Evolutionary conservation across 1,139 yeast genomes (phyloP), one percentile per base, ranked within the genome.

Genomic region (Arxiozyma telluris): DNA sequence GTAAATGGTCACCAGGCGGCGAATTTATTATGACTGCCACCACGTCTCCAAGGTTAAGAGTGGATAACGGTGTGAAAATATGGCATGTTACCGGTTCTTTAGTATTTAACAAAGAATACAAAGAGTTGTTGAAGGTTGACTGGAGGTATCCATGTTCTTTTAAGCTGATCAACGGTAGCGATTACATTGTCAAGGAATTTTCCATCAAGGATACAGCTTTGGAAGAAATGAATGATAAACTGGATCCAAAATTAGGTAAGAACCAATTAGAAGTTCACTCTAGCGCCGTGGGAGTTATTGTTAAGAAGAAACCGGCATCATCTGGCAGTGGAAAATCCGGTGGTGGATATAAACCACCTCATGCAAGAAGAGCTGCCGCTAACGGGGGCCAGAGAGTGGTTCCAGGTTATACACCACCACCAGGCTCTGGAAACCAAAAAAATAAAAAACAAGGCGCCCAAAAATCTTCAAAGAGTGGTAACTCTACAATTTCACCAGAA

Each of bases 1-100:
- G 97, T 70, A 90, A 87, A 70, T 94, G 98, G 98, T 84, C 96
- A 4, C 98, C 99, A n/a, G 96, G 94, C 73, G 98, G 98, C 44
- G 82, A 95, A 66, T 89, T 79, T 67, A 83, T 94, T 57, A 75
- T 94, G 69, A 91, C 98, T 21, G 98, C 98, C 25, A 94, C 98
- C 8, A 93, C 98, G 0, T 83, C 97, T 23, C 99, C 99, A 58
- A 80, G 99, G 65, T 80, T 94, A 65, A 83, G 98, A 68, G 99
- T 94, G 51, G 99, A 94, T 71, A 94, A 94, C 70, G 94, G 98
- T 54, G 83, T 86, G 62, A 88, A 89, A 71, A 77, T 94, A 64
- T 93, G 98, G 97, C 96, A 93, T 70, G 90, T 84, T 57, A 77
- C 83, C 58, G 98, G 98, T 49, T 81, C 83, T 63, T 78, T 93